Conservation (phyloP, 805 yeast genomes). For the Lachancea fermentati region DNA sequence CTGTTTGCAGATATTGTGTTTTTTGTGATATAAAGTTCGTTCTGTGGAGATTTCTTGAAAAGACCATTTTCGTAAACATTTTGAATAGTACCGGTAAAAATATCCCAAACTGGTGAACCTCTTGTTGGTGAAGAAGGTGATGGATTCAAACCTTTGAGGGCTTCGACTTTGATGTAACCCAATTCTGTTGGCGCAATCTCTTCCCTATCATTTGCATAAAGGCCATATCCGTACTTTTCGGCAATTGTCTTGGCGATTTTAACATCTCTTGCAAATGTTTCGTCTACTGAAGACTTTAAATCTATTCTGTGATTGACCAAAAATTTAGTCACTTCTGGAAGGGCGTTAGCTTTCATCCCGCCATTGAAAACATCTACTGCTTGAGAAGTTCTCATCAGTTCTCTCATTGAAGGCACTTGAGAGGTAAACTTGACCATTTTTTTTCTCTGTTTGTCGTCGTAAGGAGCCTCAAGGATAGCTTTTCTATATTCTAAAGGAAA, state of each 20-base stretch:
- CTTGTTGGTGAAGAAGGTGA: conserved; percentile 37
- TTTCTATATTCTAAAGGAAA: not conserved
- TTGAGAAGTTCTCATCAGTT: conserved; percentile 54
- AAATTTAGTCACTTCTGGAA: conserved; percentile 57
- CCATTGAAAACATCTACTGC: conserved; percentile 63
- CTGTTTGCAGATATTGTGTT: conserved; percentile 53
- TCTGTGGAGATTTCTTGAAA: conserved; percentile 22
- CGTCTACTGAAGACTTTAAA: conserved; percentile 45
- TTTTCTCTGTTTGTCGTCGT: not conserved
- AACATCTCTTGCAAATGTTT: conserved; percentile 37
- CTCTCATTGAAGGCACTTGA: conserved; percentile 22
- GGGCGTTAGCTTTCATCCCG: conserved; percentile 69
- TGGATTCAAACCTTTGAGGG: conserved; percentile 32
- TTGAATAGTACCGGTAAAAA: conserved; percentile 47
- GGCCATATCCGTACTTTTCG: conserved; percentile 42
- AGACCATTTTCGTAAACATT: conserved; percentile 49
- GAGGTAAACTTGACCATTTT: not conserved
- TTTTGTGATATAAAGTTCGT: conserved; percentile 38
- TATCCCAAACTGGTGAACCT: conserved; percentile 33
- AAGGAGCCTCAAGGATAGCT: not conserved
- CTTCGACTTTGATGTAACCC: conserved; percentile 27
- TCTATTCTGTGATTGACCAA: conserved; percentile 60
- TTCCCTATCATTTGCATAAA: conserved; percentile 24
- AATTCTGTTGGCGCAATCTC: conserved; percentile 20
- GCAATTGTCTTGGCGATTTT: conserved; percentile 40